Conservation (phyloP, 495 filamentous ascomycete genomes). For the Penicillium atrosanguineum region DNA sequence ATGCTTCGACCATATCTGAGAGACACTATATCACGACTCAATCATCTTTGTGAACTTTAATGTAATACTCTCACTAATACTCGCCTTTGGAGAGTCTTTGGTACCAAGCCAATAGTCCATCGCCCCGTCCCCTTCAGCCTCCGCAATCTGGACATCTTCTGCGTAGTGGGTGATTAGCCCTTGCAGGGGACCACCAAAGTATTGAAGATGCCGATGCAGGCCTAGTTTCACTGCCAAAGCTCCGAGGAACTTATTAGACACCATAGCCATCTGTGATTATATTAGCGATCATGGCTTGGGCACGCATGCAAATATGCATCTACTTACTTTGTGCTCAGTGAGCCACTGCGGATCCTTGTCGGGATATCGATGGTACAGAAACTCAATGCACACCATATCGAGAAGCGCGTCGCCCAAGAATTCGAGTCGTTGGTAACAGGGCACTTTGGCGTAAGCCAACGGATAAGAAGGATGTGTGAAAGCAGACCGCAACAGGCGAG, state of each 20-base stretch:
- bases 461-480: conserved; percentile 87
- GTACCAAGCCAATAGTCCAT: conserved; percentile 76
- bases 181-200: conserved; percentile 57
- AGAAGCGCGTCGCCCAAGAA: conserved; percentile 90
- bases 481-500: conserved; percentile 75
- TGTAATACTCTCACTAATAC: background rate
- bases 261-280: conserved; percentile 79
- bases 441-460: conserved; percentile 68
- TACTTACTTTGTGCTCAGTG: conserved; percentile 82
- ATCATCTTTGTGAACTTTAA: background rate
- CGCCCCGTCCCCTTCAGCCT: conserved; percentile 50
- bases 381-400: conserved; percentile 82
- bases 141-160: conserved; percentile 58
- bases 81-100: conserved; percentile 69
- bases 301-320: background rate
- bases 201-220: conserved; percentile 71
- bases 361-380: conserved; percentile 73
- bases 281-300: conserved; percentile 5
- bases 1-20: conserved; percentile 86
- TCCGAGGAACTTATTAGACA: conserved; percentile 92
- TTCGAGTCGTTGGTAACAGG: conserved; percentile 88
- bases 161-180: conserved; percentile 68
- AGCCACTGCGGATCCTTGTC: conserved; percentile 91
- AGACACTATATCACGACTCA: conserved; percentile 53
- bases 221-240: conserved; percentile 72